phyloP scores from a whole-genome alignment of 371 early-diverging fungal species.

The Sporodiniella umbellata region DNA sequence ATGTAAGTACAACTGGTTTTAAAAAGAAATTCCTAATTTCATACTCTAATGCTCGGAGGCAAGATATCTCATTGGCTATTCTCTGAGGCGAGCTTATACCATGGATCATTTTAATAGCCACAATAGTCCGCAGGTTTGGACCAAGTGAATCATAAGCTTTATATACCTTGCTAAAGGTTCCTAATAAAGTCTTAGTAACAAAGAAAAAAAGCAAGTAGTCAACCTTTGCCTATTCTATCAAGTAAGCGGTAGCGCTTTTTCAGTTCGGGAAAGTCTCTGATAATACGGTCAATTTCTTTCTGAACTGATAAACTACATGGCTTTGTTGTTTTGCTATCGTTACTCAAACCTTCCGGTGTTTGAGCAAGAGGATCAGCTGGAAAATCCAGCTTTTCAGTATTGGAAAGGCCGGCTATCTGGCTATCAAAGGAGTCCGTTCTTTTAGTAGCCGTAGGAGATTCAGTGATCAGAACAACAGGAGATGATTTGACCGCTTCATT shows the following conservation, averaged over 20 bases:
- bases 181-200: conserved; percentile 33
- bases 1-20: too few relatives aligned
- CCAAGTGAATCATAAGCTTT: conserved; percentile 69
- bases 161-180: conserved; percentile 95
- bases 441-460: too few relatives aligned
- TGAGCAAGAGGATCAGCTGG: too few relatives aligned
- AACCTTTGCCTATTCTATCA: conserved; percentile 73
- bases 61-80: conserved; percentile 80
- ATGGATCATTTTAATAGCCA: conserved; percentile 91
- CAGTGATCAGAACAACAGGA: too few relatives aligned
- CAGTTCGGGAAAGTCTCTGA: conserved; percentile 46
- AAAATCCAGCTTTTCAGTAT: too few relatives aligned
- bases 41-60: conserved; percentile 69
- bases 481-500: too few relatives aligned
- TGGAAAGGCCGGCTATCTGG: too few relatives aligned
- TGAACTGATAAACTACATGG: too few relatives aligned
- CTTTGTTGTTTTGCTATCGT: too few relatives aligned
- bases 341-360: too few relatives aligned
- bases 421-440: too few relatives aligned
- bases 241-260: conserved; percentile 57
- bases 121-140: conserved; percentile 21
- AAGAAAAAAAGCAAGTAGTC: background rate
- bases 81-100: conserved; percentile 78
- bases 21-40: too few relatives aligned
- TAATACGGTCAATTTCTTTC: conserved; percentile 41